A percentile compares a stretch with the other conserved stretches of the same genome.
Evolutionary conservation across 805 yeast genomes (phyloP).

Genomic region (Myxozyma monticola): DNA sequence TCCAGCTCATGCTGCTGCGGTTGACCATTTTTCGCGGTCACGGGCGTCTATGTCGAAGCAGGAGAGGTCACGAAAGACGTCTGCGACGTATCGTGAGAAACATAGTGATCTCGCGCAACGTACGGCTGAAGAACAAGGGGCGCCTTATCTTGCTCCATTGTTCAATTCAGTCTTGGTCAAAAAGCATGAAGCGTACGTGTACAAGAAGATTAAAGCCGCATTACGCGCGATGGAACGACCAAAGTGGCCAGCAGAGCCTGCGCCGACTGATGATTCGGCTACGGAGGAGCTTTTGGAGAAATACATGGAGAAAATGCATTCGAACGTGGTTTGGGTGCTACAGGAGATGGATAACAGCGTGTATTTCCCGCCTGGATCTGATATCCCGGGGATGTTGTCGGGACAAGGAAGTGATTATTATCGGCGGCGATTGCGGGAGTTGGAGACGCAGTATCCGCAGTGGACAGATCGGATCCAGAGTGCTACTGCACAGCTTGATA

Average conservation of each 20-base stretch:
- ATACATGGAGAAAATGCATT: constrained; percentile 12
- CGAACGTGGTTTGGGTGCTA: constrained; percentile 23
- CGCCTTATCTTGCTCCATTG: constrained; percentile 28
- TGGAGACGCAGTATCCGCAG: constrained; percentile 11
- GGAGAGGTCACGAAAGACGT: constrained; percentile 30
- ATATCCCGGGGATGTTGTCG: constrained; percentile 15
- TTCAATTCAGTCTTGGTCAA: constrained; percentile 25
- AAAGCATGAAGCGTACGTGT: constrained; percentile 29
- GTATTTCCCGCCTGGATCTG: constrained; percentile 26
- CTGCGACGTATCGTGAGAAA: constrained; percentile 28
- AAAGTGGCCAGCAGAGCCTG: constrained; percentile 13
- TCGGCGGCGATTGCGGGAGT: constrained; percentile 14
- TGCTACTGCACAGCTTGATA: constrained; percentile 19
- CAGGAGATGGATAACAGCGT: constrained; percentile 26
- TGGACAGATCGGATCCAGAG: constrained; percentile 5
- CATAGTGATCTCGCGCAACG: constrained; percentile 14
- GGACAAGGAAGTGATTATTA: constrained; percentile 18
- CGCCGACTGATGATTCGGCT: constrained; percentile 7
- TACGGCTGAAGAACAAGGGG: constrained; percentile 17
- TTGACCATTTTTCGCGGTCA: constrained; percentile 5
- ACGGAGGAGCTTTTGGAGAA: background rate
- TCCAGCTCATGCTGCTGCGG: constrained; percentile 16
- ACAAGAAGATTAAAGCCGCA: constrained; percentile 23
- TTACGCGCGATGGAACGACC: constrained; percentile 19
- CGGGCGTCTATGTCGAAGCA: constrained; percentile 24